Conservation (phyloP, 495 filamentous ascomycete genomes). For the Podospora pseudocomata region DNA sequence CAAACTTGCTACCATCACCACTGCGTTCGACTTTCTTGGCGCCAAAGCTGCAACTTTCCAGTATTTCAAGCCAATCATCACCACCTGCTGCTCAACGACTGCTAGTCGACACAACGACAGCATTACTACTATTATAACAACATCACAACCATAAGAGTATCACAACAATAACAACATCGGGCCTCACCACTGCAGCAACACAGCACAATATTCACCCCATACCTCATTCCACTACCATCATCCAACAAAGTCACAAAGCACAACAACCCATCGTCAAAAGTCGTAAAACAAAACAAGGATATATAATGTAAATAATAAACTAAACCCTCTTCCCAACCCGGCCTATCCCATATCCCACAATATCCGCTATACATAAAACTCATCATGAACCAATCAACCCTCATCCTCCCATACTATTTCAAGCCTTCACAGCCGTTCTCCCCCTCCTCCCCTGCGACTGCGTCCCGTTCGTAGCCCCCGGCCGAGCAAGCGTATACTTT, state of each 20-base stretch:
- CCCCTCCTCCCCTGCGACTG: background rate
- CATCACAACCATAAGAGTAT: too few species aligned
- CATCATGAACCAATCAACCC: background rate
- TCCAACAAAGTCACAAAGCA: background rate
- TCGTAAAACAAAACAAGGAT: background rate
- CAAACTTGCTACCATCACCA: background rate
- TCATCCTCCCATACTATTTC: background rate
- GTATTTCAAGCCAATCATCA: background rate
- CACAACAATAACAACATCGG: too few species aligned
- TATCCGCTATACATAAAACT: background rate
- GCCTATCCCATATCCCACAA: background rate
- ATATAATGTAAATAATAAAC: background rate
- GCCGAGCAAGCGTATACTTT: conserved; percentile 70
- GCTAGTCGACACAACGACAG: too few species aligned
- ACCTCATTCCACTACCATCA: background rate
- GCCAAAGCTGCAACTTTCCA: background rate
- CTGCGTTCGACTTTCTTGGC: background rate
- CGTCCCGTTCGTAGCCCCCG: conserved; percentile 22
- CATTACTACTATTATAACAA: too few species aligned
- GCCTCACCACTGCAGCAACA: background rate
- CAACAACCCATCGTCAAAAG: background rate
- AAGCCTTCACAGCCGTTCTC: background rate
- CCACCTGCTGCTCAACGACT: too few species aligned
- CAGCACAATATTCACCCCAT: background rate
- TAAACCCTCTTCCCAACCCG: background rate